Evolutionary conservation across 2,329 filamentous ascomycete genomes (phyloP).

Genomic region (Pseudogymnoascus destructans): DNA sequence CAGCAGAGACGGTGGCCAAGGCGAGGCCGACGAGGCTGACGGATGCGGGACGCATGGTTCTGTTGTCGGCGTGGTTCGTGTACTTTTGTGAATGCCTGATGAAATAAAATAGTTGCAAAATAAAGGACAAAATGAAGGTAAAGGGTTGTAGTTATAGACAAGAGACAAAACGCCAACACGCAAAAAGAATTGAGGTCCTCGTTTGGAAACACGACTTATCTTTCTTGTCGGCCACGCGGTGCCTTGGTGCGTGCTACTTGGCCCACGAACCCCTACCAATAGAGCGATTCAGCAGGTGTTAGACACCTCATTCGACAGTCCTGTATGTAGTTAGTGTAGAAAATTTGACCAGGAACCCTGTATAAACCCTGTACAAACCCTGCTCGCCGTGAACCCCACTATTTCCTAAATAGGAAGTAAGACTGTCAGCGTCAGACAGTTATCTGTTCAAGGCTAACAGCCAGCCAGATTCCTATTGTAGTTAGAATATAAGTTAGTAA

Average conservation of each 20-base stretch:
- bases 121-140: not conserved
- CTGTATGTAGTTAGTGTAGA: too few relatives aligned
- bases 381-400: too few relatives aligned
- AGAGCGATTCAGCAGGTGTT: too few relatives aligned
- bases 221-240: slow-evolving; percentile 5
- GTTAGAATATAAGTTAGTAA: too few relatives aligned
- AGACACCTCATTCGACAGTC: too few relatives aligned
- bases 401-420: too few relatives aligned
- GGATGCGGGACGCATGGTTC: slow-evolving; percentile 14
- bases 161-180: not conserved
- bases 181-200: slow-evolving; percentile 4
- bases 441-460: too few relatives aligned
- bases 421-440: too few relatives aligned
- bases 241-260: slow-evolving; percentile 2
- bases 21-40: slow-evolving; percentile 16
- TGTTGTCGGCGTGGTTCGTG: slow-evolving; percentile 11
- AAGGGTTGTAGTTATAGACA: not conserved
- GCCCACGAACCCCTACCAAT: slow-evolving; percentile 2
- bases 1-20: slow-evolving; percentile 15
- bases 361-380: too few relatives aligned
- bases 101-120: not conserved
- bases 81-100: not conserved
- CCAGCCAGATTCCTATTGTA: too few relatives aligned
- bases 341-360: too few relatives aligned
- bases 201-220: not conserved